Base-by-base conservation (phyloP, 202 grass and related monocot species). In the Saccharum hybrid region DNA sequence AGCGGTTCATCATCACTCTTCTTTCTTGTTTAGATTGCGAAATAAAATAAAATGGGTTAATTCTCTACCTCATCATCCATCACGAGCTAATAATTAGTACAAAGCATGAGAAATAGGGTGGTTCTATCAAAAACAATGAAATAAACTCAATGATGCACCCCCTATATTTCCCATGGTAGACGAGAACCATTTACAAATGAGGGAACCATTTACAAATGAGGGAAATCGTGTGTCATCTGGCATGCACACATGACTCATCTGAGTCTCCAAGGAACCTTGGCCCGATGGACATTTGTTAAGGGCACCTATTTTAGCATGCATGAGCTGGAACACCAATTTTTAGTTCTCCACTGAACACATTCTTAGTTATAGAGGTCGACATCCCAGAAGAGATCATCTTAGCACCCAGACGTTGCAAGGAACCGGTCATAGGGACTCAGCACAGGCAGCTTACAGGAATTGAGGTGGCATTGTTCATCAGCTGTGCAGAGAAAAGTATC, bases 371-470 rank as follows among this genome's bases (percentile, higher is more conserved):
- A 36, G 63, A 76, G 18, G 39, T 26, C 19, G 48, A 63, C 73
- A 70, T 34, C 51, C 31, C 33, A 22, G 2, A 34, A 43, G 9
- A 28, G 76, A 64, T 43, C 72, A 63, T 65, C 42, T 92, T 82
- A 98, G 79, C 87, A 90, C 26, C 91, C 83, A 59, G 91, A 84
- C 39, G 83, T 70, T 75, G 89, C 74, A 18, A 94, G 85, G 75
- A 99, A 99, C 67, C 88, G 88, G 52, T 99, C 96, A 15, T 94
- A 99, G 14, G 96, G 93, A 82, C 81, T 94, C 63, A 91, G 64
- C 38, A 89, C 89, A 12, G 96, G 96, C 8, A 99, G 86, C 83
- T 86, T 94, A 75, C 80, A 98, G 51, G 88, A 83, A 75, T 78
- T 85, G 43, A 86, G 75, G 63, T 91, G 23, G 12, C 52, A 82